A percentile compares a stretch with the other conserved stretches of the same genome.
Conservation (phyloP, 31 red algal genomes). For the Bonnemaisonia californica region DNA sequence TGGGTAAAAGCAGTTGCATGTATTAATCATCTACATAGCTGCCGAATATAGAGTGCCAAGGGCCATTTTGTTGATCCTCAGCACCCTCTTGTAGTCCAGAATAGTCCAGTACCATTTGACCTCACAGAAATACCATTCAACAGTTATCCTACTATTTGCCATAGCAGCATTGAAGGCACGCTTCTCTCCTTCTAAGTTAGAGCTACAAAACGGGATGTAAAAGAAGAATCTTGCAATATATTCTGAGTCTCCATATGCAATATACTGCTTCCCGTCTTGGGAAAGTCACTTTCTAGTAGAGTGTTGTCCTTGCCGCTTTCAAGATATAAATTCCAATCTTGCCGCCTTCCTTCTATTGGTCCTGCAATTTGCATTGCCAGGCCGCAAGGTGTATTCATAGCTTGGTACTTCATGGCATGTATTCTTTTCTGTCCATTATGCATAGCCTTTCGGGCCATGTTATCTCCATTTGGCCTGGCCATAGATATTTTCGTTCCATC, state of each 20-base stretch:
- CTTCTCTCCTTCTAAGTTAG: not conserved
- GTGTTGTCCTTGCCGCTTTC: too few relatives aligned
- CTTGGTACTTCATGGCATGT: not conserved
- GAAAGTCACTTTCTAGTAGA: too few relatives aligned
- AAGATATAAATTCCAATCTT: not conserved
- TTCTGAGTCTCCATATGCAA: too few relatives aligned
- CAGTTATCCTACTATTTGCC: not conserved
- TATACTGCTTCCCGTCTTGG: too few relatives aligned
- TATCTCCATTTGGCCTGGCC: too few relatives aligned
- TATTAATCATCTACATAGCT: not conserved
- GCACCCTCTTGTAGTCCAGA: too few relatives aligned
- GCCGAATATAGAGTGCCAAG: not conserved
- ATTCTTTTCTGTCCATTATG: too few relatives aligned
- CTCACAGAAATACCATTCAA: not conserved
- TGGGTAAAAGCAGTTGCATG: not conserved
- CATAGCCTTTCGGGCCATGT: too few relatives aligned
- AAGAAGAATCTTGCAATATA: too few relatives aligned
- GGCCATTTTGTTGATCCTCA: not conserved
- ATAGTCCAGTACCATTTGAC: not conserved
- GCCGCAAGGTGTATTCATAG: not conserved
- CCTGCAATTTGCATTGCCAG: not conserved
- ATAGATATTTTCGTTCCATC: too few relatives aligned
- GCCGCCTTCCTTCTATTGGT: not conserved
- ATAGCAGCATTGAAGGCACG: slow-evolving; percentile 4
- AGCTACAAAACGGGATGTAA: not conserved